A percentile compares a stretch with the other conserved stretches of the same genome.
Evolutionary conservation across 2,329 filamentous ascomycete genomes (phyloP).

Genomic region (Calonectria crousiana): DNA sequence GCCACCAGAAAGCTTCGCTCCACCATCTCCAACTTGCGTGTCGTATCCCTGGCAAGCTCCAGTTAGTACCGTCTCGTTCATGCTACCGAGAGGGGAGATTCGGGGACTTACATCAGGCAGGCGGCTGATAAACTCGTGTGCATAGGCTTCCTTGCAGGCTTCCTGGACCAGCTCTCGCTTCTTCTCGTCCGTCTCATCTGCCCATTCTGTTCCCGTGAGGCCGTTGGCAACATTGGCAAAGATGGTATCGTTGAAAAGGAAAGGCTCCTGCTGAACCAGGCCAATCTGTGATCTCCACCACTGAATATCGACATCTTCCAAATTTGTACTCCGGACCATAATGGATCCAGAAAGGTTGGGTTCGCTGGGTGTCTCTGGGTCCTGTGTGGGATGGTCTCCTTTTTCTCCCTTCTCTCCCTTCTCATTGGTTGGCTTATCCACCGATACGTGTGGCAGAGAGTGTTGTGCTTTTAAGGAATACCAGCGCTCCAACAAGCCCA

Average conservation of each 20-base stretch:
- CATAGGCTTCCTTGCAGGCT: slow-evolving; percentile 65
- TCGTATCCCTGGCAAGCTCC: slow-evolving; percentile 55
- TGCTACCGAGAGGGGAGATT: no score
- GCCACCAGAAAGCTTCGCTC: slow-evolving; percentile 67
- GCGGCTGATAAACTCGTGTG: slow-evolving; percentile 64
- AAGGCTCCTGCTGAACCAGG: slow-evolving; percentile 67
- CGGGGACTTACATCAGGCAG: slow-evolving; percentile 50
- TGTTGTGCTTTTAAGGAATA: slow-evolving; percentile 56
- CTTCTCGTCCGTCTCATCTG: slow-evolving; percentile 52
- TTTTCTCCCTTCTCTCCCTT: neutral
- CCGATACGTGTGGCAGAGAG: slow-evolving; percentile 25
- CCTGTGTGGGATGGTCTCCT: neutral
- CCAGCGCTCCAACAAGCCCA: slow-evolving; percentile 76
- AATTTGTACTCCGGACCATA: neutral
- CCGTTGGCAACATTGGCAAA: slow-evolving; percentile 62
- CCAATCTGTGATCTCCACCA: slow-evolving; percentile 41
- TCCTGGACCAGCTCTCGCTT: slow-evolving; percentile 57
- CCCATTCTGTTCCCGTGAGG: slow-evolving; percentile 52
- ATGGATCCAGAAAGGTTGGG: slow-evolving; percentile 20
- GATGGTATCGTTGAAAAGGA: slow-evolving; percentile 64
- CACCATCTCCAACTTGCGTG: slow-evolving; percentile 65
- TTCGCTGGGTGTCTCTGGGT: neutral
- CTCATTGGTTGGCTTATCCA: neutral
- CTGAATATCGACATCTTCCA: slow-evolving; percentile 34
- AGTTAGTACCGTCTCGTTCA: neutral